phyloP scores from a whole-genome alignment of 352 stramenopile species.

The Pythium guiyangense region DNA sequence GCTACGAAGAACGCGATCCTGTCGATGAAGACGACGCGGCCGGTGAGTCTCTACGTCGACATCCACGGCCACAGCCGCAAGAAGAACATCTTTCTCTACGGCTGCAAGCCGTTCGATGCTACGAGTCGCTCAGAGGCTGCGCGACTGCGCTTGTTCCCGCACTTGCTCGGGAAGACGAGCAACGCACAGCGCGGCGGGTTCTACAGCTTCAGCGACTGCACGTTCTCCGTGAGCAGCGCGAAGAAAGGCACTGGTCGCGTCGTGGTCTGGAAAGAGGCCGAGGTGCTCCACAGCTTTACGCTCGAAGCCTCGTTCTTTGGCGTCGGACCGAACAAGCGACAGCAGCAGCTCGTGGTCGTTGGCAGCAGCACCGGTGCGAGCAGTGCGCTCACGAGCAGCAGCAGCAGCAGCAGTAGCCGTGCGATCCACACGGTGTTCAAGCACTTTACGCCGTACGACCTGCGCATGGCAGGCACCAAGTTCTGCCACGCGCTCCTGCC shows the following conservation, averaged over 20 bases:
- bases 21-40: slow-evolving; percentile 32
- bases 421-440: background rate
- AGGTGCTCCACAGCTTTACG: slow-evolving; percentile 75
- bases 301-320: slow-evolving; percentile 78
- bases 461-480: slow-evolving; percentile 39
- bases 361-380: slow-evolving; percentile 5
- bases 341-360: slow-evolving; percentile 6
- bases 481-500: slow-evolving; percentile 54
- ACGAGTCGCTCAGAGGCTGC: slow-evolving; percentile 38
- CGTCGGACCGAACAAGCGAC: slow-evolving; percentile 26
- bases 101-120: slow-evolving; percentile 46
- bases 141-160: slow-evolving; percentile 58
- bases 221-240: slow-evolving; percentile 54
- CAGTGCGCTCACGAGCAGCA: background rate
- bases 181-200: slow-evolving; percentile 33
- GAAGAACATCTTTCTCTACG: slow-evolving; percentile 90
- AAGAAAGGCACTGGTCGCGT: slow-evolving; percentile 65
- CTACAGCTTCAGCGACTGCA: slow-evolving; percentile 66
- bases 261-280: slow-evolving; percentile 56
- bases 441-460: slow-evolving; percentile 55
- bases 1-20: slow-evolving; percentile 74
- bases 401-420: background rate
- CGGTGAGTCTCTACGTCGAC: slow-evolving; percentile 79
- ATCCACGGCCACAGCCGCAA: slow-evolving; percentile 87
- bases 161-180: slow-evolving; percentile 60